A percentile compares a stretch with the other conserved stretches of the same genome.
Conservation (phyloP, 2,329 filamentous ascomycete species). For the Penicillium sp. region DNA sequence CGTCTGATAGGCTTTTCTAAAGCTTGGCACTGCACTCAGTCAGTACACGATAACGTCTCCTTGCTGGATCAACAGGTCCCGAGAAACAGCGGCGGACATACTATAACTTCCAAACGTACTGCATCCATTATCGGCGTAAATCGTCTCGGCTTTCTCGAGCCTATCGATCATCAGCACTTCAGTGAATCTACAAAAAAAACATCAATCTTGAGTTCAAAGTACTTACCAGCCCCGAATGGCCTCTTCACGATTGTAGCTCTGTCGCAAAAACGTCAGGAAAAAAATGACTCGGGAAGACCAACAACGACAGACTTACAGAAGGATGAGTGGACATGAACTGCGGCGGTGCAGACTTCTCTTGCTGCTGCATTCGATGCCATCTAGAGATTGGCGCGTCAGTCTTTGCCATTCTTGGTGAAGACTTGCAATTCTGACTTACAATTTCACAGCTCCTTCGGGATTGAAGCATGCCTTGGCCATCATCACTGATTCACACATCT, state of each 20-base stretch:
- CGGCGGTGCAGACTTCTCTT: slow-evolving; percentile 43
- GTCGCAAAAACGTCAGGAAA: slow-evolving; percentile 6
- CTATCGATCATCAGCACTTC: slow-evolving; percentile 20
- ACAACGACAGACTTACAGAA: slow-evolving; percentile 29
- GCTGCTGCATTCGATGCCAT: slow-evolving; percentile 49
- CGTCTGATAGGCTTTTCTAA: slow-evolving; percentile 13
- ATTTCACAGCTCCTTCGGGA: slow-evolving; percentile 49
- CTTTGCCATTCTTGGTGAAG: not conserved
- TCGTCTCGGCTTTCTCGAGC: slow-evolving; percentile 36
- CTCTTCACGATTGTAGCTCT: slow-evolving; percentile 50
- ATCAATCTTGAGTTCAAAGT: not conserved
- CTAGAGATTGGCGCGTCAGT: slow-evolving; percentile 12
- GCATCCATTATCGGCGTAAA: slow-evolving; percentile 39
- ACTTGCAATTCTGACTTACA: slow-evolving; percentile 31
- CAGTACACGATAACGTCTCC: not conserved
- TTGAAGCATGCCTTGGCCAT: slow-evolving; percentile 58
- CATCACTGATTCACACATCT: slow-evolving; percentile 42
- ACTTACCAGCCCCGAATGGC: slow-evolving; percentile 49
- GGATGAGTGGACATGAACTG: slow-evolving; percentile 58
- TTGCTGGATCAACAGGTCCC: too few species aligned
- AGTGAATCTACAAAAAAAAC: not conserved
- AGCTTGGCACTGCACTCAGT: slow-evolving; percentile 14
- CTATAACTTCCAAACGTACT: slow-evolving; percentile 21
- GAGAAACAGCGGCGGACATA: slow-evolving; percentile 14
- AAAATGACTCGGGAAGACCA: not conserved